Conservation (phyloP, 495 filamentous ascomycete genomes). For the Penicillium waksmanii region DNA sequence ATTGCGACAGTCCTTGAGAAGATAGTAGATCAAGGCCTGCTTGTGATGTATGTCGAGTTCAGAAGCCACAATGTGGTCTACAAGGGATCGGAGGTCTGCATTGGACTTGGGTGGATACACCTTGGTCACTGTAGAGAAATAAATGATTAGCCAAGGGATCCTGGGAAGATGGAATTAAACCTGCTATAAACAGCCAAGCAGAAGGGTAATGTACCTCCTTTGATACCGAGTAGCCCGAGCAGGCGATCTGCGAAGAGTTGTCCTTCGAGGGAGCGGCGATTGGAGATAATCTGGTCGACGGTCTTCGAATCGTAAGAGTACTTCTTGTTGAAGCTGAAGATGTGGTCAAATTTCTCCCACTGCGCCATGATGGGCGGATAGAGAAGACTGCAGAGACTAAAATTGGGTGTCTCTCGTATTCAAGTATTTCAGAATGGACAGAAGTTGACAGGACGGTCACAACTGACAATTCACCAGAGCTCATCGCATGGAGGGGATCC, state of each 20-base stretch:
- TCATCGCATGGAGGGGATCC: not conserved
- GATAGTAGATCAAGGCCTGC: slow-evolving; percentile 77
- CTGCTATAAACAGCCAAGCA: not conserved
- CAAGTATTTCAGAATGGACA: not conserved
- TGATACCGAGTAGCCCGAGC: slow-evolving; percentile 69
- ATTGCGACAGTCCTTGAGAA: slow-evolving; percentile 72
- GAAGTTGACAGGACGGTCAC: not conserved
- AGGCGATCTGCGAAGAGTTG: slow-evolving; percentile 76
- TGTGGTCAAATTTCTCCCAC: slow-evolving; percentile 61
- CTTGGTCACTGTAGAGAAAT: slow-evolving; percentile 48
- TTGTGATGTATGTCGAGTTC: slow-evolving; percentile 70
- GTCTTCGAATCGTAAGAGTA: slow-evolving; percentile 63
- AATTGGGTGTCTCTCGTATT: not conserved
- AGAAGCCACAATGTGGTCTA: slow-evolving; percentile 63
- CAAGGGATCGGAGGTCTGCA: slow-evolving; percentile 63
- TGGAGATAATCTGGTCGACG: slow-evolving; percentile 60
- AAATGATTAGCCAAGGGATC: slow-evolving; percentile 1
- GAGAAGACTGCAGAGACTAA: not conserved
- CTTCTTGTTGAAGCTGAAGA: slow-evolving; percentile 65
- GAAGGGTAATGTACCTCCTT: slow-evolving; percentile 53
- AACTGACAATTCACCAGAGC: not conserved
- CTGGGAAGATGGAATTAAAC: not conserved
- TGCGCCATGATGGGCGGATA: slow-evolving; percentile 37
- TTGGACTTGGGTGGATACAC: slow-evolving; percentile 72
- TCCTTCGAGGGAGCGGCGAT: slow-evolving; percentile 65